Percentiles rank a stretch among this genome's conserved stretches.
Conservation (phyloP, 176 grass and related monocot genomes). For the Saccharum spontaneum region DNA sequence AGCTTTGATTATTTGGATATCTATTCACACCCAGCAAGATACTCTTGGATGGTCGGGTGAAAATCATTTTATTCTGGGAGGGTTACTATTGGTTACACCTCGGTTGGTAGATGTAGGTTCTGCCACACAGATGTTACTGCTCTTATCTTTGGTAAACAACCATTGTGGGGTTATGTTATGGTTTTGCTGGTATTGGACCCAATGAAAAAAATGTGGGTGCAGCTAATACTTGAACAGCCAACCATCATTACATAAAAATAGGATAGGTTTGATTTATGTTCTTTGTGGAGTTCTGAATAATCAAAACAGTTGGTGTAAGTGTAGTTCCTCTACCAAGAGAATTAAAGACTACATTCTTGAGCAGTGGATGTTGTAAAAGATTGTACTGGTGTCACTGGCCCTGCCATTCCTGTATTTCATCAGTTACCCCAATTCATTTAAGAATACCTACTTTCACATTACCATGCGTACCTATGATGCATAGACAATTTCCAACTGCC, state of each 20-base stretch:
- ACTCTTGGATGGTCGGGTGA: not conserved
- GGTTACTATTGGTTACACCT: not conserved
- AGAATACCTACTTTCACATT: not conserved
- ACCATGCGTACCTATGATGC: conserved; percentile 1
- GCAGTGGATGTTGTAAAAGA: not conserved
- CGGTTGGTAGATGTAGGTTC: not conserved
- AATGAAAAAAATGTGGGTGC: not conserved
- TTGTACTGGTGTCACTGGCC: not conserved
- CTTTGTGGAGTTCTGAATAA: not conserved
- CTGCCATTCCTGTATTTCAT: conserved; percentile 11
- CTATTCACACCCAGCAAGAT: not conserved
- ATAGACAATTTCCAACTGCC: not conserved
- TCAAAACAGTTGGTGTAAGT: not conserved
- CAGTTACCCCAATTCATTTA: not conserved
- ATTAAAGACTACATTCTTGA: not conserved
- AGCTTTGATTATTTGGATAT: conserved; percentile 20
- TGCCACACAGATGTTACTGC: not conserved
- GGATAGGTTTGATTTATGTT: not conserved
- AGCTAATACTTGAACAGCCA: not conserved
- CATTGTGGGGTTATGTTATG: not conserved
- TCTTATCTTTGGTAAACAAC: not conserved
- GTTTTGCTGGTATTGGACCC: not conserved
- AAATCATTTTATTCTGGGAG: conserved; percentile 16
- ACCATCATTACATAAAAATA: not conserved
- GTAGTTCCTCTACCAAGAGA: not conserved